These are phyloP conservation scores for Cyclocybe aegerita DNA, from an alignment of 768 basidiomycete species.

Conservation along the genomic window DNA sequence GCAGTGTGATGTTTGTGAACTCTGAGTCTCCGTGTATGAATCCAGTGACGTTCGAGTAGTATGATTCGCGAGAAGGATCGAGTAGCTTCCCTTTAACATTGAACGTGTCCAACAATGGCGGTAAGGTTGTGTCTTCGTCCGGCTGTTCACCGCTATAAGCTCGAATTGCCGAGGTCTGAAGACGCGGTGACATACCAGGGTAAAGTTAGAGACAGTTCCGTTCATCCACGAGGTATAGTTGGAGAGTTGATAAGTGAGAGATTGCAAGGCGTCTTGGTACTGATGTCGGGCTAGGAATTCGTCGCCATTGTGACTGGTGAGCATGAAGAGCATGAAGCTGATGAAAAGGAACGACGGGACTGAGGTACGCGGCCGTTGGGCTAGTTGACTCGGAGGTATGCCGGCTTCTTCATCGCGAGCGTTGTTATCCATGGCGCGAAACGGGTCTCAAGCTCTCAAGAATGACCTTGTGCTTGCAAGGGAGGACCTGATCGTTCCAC, in stretches of 20 bases:
- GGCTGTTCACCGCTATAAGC: constrained; percentile 36
- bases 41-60: constrained; percentile 77
- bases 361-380: constrained; percentile 49
- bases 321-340: constrained; percentile 73
- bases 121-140: constrained; percentile 38
- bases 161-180: neutral
- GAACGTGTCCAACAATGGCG: constrained; percentile 49
- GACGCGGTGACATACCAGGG: constrained; percentile 45
- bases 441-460: neutral
- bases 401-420: constrained; percentile 39
- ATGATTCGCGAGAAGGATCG: constrained; percentile 50
- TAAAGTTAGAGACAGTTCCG: constrained; percentile 64
- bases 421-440: constrained; percentile 22
- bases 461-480: too few species aligned
- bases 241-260: constrained; percentile 57
- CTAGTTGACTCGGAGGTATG: constrained; percentile 21
- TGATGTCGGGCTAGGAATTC: constrained; percentile 63
- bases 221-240: constrained; percentile 80
- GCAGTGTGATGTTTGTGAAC: constrained; percentile 64
- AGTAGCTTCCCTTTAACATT: constrained; percentile 42
- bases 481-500: too few species aligned
- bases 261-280: constrained; percentile 63
- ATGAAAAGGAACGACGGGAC: constrained; percentile 75
- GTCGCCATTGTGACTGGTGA: constrained; percentile 73
- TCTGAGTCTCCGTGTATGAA: constrained; percentile 66